Percentiles rank a stretch among this genome's conserved stretches.
These are phyloP conservation scores for Lobulomyces angularis DNA, from an alignment of 192 early-diverging fungal species.

Conservation along the genomic window DNA sequence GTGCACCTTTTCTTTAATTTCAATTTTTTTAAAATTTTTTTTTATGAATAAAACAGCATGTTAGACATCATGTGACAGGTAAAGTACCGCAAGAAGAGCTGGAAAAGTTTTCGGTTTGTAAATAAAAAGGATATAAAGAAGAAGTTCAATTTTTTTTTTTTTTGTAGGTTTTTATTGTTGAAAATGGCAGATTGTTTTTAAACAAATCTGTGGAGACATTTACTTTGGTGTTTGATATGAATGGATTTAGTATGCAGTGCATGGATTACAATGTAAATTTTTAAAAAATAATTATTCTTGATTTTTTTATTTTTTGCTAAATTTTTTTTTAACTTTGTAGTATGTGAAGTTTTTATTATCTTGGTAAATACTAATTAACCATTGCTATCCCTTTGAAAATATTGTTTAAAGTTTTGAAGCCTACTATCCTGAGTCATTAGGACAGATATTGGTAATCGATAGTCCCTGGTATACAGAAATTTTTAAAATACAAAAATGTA, in stretches of 20 bases:
- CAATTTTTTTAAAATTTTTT: too few relatives aligned
- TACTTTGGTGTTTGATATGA: conserved; percentile 68
- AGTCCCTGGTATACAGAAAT: conserved; percentile 57
- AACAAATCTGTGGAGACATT: conserved; percentile 43
- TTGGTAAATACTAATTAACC: neutral
- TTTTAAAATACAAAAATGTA: neutral
- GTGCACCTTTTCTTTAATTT: too few relatives aligned
- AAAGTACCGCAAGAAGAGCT: conserved; percentile 7
- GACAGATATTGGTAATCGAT: conserved; percentile 65
- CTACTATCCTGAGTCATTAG: conserved; percentile 85
- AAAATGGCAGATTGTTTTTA: conserved; percentile 40
- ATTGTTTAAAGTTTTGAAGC: too few relatives aligned
- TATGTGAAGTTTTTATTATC: neutral
- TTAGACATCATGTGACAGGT: conserved; percentile 36
- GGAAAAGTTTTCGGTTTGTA: too few relatives aligned
- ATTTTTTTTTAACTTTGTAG: too few relatives aligned
- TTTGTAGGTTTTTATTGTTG: conserved; percentile 28
- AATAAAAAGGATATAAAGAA: neutral
- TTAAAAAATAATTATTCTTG: too few relatives aligned
- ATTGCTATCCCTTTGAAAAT: conserved; percentile 7
- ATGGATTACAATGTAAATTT: too few relatives aligned
- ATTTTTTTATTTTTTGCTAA: too few relatives aligned
- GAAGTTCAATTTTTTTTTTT: conserved; percentile 7
- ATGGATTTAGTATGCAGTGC: conserved; percentile 60
- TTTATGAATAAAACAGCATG: too few relatives aligned